Evolutionary conservation across 768 basidiomycete species (phyloP), one percentile per base, ranked within the genome.

Genomic region (Panaeolus papilionaceus): DNA sequence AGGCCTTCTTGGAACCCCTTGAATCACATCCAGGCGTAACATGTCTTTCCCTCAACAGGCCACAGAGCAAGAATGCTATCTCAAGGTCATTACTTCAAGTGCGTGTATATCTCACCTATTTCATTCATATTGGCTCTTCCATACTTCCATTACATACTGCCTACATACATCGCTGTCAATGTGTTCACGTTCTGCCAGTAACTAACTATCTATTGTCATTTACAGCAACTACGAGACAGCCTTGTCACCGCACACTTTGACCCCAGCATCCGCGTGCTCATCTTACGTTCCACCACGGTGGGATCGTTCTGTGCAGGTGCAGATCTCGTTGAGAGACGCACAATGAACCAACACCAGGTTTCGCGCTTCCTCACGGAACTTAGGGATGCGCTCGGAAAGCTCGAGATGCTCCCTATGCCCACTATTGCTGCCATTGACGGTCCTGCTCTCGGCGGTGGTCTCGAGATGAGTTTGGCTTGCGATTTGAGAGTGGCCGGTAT

Each of bases 391-490:
- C 78, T 98, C 45, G 83, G 85, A 37, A 87, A 86, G 72, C 85
- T 98, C n/a, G 95, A 96, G 79, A 82, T 84, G 45, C 81, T 97
- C 39, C 91, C 92, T 5, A 87, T 96, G 81, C 96, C 96, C 3
- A 96, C 94, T 16, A 92, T 98, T 66, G 92, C 92, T 40, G 94
- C 95, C 4, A 92, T 98, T 47, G 96, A 98, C 75, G 96, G 96
- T 0, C 94, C 93, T 20, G 96, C 96, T 9, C 83, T 98, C 0
- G 96, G 96, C 10, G 96, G 96, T n/a, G 96, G 96, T 1, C 83
- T 96, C 37, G 96, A 98, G 77, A 78, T 98, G 67, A 85, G 91
- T 67, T 84, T 98, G 64, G 92, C 94, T 2, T 97, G 95, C 79
- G 96, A 98, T 81, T 78, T 98, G 73, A 88, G 96, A 39, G 90